Evolutionary conservation across 2,329 filamentous ascomycete genomes (phyloP), one percentile per base, ranked within the genome.

Genomic region (Trematosphaeria pertusa): DNA sequence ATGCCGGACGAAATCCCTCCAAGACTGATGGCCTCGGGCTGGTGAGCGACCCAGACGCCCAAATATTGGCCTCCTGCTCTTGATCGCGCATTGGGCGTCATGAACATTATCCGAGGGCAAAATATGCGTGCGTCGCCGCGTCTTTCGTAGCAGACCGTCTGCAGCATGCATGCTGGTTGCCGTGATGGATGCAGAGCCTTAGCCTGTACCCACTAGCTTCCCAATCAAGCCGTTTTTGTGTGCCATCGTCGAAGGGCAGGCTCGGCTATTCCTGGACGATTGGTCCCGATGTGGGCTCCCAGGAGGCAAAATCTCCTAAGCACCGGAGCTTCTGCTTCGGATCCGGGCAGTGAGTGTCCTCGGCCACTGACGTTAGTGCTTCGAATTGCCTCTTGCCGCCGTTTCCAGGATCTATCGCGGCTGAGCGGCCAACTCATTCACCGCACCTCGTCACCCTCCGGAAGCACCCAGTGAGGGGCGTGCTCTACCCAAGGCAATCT

Each of bases 401-500:
- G 46, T 41, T 15, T 32, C 46, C 38, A 47, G 24, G 26, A 19
- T 38, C 31, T 36, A 39, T 46, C 39, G 49, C 43, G 51, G 55
- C 49, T 51, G 43, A 46, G 30, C 35, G 45, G 50, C 50, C 57
- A 62, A 40, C 57, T 56, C 49, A 55, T 55, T 45, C 48, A 54
- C 48, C 52, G 55, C 50, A 48, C 32, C 39, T 48, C 43, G 37
- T 37, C 24, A 8, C 37, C 43, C 14, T 41, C 41, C 42, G 21
- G 19, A 28, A 22, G 17, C 15, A 22, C 21, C 48, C 49, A 54
- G 47, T 54, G 34, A 51, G 38, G 33, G 34, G 37, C 35, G 12
- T 26, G 18, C 19, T 52, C 18, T 37, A 42, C 34, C 40, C 44
- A 50, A 43, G n/a, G 50, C 46, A 58, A 50, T 54, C 54, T 49